phyloP scores from a whole-genome alignment of 257 asterid genomes.

The Capsicum baccatum region DNA sequence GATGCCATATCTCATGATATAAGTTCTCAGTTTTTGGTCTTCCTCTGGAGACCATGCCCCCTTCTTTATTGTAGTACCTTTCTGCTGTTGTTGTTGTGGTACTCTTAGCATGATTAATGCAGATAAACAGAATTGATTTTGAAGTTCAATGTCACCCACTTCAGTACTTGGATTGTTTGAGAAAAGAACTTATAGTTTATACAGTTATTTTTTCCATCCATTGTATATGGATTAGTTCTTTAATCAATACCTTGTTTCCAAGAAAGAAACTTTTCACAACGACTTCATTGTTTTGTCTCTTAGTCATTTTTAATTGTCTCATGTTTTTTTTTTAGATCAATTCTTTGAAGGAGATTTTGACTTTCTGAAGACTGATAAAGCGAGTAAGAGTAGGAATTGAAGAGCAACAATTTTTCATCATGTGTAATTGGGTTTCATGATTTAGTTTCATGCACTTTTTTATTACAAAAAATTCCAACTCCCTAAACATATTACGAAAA shows the following conservation, averaged over 20 bases:
- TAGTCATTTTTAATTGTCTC: not conserved
- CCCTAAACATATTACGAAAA: too few relatives aligned
- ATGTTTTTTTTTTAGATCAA: not conserved
- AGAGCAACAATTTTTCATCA: too few relatives aligned
- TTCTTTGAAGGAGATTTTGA: not conserved
- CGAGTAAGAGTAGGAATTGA: too few relatives aligned
- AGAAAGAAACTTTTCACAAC: not conserved
- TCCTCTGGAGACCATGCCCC: slow-evolving; percentile 41
- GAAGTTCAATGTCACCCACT: not conserved
- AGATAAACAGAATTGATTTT: not conserved
- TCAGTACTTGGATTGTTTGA: not conserved
- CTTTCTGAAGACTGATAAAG: too few relatives aligned
- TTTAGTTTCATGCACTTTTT: too few relatives aligned
- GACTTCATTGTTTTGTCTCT: slow-evolving; percentile 10
- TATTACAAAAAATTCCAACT: too few relatives aligned
- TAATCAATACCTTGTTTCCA: slow-evolving; percentile 8
- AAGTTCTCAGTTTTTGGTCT: slow-evolving; percentile 35
- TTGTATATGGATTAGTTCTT: not conserved
- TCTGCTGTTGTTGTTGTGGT: not conserved
- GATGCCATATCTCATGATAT: slow-evolving; percentile 41
- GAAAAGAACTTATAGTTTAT: not conserved
- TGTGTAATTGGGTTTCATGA: too few relatives aligned
- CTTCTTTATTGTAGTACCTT: slow-evolving; percentile 30
- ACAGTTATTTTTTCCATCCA: not conserved
- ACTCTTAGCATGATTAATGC: not conserved